phyloP scores from a whole-genome alignment of 345 rosid species.

The Heritiera littoralis region DNA sequence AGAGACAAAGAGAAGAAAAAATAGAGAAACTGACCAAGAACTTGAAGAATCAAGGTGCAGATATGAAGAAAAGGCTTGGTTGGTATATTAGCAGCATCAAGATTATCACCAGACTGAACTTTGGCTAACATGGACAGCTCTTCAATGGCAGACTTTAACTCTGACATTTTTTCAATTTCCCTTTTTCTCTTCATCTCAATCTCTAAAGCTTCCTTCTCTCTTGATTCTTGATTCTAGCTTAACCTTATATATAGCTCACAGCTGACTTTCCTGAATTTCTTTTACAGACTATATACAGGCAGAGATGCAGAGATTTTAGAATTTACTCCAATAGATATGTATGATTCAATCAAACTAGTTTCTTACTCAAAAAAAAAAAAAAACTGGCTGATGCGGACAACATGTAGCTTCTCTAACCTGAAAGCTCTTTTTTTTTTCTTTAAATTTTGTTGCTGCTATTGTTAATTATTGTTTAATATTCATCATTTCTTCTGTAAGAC shows the following conservation, averaged over 20 bases:
- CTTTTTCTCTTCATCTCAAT: constrained; percentile 71
- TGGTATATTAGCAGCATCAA: constrained; percentile 47
- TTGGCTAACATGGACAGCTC: constrained; percentile 58
- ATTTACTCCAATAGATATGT: constrained; percentile 14
- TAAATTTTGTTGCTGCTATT: too few relatives aligned
- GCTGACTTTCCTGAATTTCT: constrained; percentile 2
- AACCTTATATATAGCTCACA: constrained; percentile 6
- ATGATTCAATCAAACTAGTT: background rate
- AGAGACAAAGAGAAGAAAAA: background rate
- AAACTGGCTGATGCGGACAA: background rate
- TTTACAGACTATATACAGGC: background rate
- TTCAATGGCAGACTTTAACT: constrained; percentile 74
- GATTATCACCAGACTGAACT: constrained; percentile 38
- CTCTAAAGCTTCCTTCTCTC: background rate
- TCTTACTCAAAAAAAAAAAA: background rate
- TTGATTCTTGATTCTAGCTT: constrained; percentile 9
- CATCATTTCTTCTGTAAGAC: background rate
- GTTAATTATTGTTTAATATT: background rate
- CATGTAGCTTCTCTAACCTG: constrained; percentile 19
- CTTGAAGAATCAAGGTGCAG: constrained; percentile 70
- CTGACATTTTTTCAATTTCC: constrained; percentile 65
- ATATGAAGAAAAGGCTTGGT: constrained; percentile 65
- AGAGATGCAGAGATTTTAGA: background rate
- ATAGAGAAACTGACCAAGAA: constrained; percentile 67
- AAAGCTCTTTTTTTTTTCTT: constrained; percentile 6